These are phyloP conservation scores for Sporothrix luriei DNA, from an alignment of 2,329 filamentous ascomycete genomes.

Conservation along the genomic window DNA sequence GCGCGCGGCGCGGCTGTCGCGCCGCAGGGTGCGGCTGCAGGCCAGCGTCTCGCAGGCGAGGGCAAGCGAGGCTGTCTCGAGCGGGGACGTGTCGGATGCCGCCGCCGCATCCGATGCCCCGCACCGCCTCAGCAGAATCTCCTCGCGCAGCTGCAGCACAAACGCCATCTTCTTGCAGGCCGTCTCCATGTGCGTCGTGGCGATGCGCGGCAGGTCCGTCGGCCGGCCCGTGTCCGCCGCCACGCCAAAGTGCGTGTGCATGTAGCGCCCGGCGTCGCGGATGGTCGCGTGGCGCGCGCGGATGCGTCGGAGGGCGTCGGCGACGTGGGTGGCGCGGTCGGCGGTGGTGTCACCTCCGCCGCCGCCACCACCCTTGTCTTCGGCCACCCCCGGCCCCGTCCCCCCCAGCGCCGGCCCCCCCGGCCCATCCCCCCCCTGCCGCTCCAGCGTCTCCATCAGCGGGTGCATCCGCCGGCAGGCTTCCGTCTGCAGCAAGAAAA, in stretches of 20 bases:
- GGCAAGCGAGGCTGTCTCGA: background rate
- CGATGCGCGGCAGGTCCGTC: slow-evolving; percentile 15
- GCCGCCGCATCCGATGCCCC: background rate
- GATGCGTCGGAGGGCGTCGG: background rate
- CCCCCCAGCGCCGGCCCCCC: too few species aligned
- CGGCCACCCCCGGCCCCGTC: too few species aligned
- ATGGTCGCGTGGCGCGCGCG: background rate
- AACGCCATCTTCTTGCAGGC: slow-evolving; percentile 28
- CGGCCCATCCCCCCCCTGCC: background rate
- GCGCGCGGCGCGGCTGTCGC: background rate
- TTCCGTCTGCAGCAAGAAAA: slow-evolving; percentile 46
- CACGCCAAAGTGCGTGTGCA: slow-evolving; percentile 10
- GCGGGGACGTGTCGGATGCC: background rate
- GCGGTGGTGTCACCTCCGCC: too few species aligned
- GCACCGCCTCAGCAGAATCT: background rate
- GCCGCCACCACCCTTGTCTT: too few species aligned
- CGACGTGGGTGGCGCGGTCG: too few species aligned
- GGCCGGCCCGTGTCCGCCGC: background rate
- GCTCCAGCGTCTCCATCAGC: background rate
- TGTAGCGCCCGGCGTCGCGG: background rate
- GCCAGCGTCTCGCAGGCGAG: slow-evolving; percentile 12
- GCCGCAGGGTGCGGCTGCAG: background rate
- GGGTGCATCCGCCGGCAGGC: slow-evolving; percentile 18
- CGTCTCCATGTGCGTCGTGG: slow-evolving; percentile 19
- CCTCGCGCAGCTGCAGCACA: slow-evolving; percentile 25